phyloP scores from a whole-genome alignment of 331 rosid species.

The Malus hybrid region DNA sequence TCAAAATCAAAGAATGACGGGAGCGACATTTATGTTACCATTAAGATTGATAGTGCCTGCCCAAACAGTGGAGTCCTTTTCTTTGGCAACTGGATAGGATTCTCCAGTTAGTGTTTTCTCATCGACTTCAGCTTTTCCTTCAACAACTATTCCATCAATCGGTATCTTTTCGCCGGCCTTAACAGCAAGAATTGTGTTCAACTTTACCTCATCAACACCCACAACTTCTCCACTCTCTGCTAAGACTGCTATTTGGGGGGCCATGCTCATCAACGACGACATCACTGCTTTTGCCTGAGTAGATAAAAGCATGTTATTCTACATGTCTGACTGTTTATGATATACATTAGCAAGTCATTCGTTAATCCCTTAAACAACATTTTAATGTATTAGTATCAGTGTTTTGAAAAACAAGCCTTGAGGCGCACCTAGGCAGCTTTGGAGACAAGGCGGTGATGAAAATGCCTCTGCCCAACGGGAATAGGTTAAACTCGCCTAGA shows the following conservation, averaged over 20 bases:
- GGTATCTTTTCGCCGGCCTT: constrained; percentile 88
- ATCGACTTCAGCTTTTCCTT: constrained; percentile 78
- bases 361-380: too few relatives aligned
- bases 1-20: background rate
- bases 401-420: too few relatives aligned
- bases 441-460: too few relatives aligned
- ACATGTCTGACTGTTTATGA: background rate
- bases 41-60: constrained; percentile 87
- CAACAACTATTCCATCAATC: constrained; percentile 77
- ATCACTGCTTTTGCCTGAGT: constrained; percentile 75
- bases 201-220: constrained; percentile 63
- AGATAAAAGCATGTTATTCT: background rate
- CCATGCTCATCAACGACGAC: constrained; percentile 66
- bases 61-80: constrained; percentile 66
- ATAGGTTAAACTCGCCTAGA: too few relatives aligned
- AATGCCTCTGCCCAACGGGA: too few relatives aligned
- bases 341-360: background rate
- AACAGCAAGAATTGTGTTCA: constrained; percentile 56
- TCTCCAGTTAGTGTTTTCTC: constrained; percentile 85
- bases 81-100: constrained; percentile 78
- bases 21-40: constrained; percentile 32
- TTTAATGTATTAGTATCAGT: background rate
- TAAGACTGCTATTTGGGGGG: constrained; percentile 72
- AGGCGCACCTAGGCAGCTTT: too few relatives aligned
- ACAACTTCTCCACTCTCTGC: constrained; percentile 79